Conservation (phyloP, 768 basidiomycete species). For the Suillus weaverae region DNA sequence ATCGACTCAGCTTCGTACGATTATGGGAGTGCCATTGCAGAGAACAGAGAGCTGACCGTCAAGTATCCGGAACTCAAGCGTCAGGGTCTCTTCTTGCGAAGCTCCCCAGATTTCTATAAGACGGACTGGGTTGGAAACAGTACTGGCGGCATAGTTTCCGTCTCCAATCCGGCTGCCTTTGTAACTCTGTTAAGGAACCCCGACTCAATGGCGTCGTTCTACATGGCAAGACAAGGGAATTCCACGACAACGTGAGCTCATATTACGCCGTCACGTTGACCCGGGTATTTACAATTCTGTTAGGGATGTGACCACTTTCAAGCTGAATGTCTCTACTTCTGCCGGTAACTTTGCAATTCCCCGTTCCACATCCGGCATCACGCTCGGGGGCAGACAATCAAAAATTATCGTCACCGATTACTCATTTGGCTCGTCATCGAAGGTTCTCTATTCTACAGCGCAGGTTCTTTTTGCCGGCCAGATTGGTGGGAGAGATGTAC, state of each 20-base stretch:
- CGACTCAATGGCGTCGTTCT: slow-evolving; percentile 65
- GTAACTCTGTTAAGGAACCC: slow-evolving; percentile 68
- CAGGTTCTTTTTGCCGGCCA: slow-evolving; percentile 65
- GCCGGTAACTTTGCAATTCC: slow-evolving; percentile 58
- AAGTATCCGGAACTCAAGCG: slow-evolving; percentile 81
- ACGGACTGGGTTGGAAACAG: slow-evolving; percentile 73
- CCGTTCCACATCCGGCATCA: slow-evolving; percentile 49
- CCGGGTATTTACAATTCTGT: neutral
- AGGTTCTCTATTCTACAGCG: slow-evolving; percentile 69
- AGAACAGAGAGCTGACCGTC: slow-evolving; percentile 60
- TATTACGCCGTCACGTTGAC: slow-evolving; percentile 2
- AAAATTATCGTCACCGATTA: slow-evolving; percentile 76
- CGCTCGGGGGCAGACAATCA: slow-evolving; percentile 68
- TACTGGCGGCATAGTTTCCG: slow-evolving; percentile 44
- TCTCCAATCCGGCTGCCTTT: slow-evolving; percentile 50
- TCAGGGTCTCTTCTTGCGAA: slow-evolving; percentile 76
- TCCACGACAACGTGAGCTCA: slow-evolving; percentile 62
- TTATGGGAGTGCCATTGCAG: slow-evolving; percentile 72
- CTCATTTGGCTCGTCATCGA: slow-evolving; percentile 59
- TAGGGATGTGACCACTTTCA: slow-evolving; percentile 48
- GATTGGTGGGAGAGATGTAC: slow-evolving; percentile 61
- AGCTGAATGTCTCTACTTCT: slow-evolving; percentile 57
- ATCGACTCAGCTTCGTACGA: slow-evolving; percentile 60
- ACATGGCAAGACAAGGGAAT: slow-evolving; percentile 64
- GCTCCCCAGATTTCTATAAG: slow-evolving; percentile 76